These are phyloP conservation scores for Dothistroma septosporum DNA, from an alignment of 2,329 filamentous ascomycete genomes.

Conservation along the genomic window DNA sequence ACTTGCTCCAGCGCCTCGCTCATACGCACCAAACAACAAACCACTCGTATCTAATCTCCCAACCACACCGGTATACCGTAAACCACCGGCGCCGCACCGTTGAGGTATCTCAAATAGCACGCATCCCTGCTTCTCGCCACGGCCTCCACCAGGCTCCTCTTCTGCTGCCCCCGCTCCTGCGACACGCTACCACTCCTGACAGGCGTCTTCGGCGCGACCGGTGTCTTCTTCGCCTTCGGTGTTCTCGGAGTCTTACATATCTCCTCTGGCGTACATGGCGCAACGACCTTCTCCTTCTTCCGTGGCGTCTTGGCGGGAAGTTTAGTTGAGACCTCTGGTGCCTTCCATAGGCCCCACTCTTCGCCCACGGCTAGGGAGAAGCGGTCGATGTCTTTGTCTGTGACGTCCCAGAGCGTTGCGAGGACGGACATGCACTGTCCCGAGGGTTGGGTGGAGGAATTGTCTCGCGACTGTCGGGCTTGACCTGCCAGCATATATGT, in stretches of 20 bases:
- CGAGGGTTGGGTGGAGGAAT: not conserved
- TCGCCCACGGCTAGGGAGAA: slow-evolving; percentile 77
- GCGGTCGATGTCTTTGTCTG: slow-evolving; percentile 93
- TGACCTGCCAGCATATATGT: slow-evolving; percentile 87
- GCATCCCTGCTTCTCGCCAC: slow-evolving; percentile 68
- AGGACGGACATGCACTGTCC: slow-evolving; percentile 63
- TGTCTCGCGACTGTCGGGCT: not conserved
- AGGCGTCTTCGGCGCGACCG: slow-evolving; percentile 29
- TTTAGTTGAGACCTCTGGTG: slow-evolving; percentile 19
- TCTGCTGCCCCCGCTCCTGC: slow-evolving; percentile 36
- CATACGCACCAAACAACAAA: not conserved
- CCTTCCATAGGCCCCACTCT: slow-evolving; percentile 70
- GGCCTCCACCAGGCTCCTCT: slow-evolving; percentile 66
- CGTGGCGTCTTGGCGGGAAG: slow-evolving; percentile 28
- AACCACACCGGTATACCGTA: slow-evolving; percentile 94
- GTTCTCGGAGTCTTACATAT: slow-evolving; percentile 34
- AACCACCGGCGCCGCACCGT: slow-evolving; percentile 86
- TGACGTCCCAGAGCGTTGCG: slow-evolving; percentile 96
- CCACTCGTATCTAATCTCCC: slow-evolving; percentile 27
- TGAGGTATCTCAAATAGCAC: slow-evolving; percentile 88
- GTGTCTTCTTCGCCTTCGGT: slow-evolving; percentile 32
- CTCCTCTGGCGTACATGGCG: slow-evolving; percentile 30
- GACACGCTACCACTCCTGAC: slow-evolving; percentile 27
- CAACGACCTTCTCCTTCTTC: slow-evolving; percentile 24
- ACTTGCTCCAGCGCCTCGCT: slow-evolving; percentile 1